Percentiles rank a stretch among this genome's conserved stretches.
phyloP scores from a whole-genome alignment of 306 rosid species.

The Prunus padus region DNA sequence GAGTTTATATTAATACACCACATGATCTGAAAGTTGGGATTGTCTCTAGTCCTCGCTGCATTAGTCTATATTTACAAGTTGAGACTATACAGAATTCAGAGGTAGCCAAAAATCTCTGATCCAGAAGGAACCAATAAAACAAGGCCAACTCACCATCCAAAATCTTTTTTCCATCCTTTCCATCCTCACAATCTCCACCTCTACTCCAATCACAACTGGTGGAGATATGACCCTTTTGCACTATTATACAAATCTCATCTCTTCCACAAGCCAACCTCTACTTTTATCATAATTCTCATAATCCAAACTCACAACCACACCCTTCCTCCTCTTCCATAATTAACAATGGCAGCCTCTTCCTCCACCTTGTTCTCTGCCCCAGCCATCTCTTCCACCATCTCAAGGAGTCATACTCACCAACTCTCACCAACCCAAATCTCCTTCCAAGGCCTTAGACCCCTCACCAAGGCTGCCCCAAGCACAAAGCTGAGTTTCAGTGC shows the following conservation, averaged over 20 bases:
- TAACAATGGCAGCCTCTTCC: slow-evolving; percentile 56
- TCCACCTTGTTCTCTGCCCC: slow-evolving; percentile 46
- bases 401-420: slow-evolving; percentile 20
- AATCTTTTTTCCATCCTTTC: slow-evolving; percentile 34
- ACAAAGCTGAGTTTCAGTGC: slow-evolving; percentile 14
- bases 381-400: slow-evolving; percentile 39
- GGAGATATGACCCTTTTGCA: background rate
- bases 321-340: background rate
- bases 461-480: slow-evolving; percentile 14
- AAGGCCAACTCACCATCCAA: slow-evolving; percentile 51
- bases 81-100: background rate
- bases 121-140: slow-evolving; percentile 50
- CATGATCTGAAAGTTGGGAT: background rate
- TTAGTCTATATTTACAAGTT: background rate
- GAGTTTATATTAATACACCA: background rate
- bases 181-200: slow-evolving; percentile 37
- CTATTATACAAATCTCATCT: slow-evolving; percentile 16
- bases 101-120: slow-evolving; percentile 43
- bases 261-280: slow-evolving; percentile 7
- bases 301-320: background rate
- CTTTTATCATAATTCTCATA: background rate
- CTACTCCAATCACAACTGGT: background rate
- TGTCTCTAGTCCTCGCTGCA: background rate
- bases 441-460: slow-evolving; percentile 72
- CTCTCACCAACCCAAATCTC: slow-evolving; percentile 47